Percentiles rank a stretch among this genome's conserved stretches.
phyloP scores from a whole-genome alignment of 768 basidiomycete genomes.

The Jaapia argillacea region DNA sequence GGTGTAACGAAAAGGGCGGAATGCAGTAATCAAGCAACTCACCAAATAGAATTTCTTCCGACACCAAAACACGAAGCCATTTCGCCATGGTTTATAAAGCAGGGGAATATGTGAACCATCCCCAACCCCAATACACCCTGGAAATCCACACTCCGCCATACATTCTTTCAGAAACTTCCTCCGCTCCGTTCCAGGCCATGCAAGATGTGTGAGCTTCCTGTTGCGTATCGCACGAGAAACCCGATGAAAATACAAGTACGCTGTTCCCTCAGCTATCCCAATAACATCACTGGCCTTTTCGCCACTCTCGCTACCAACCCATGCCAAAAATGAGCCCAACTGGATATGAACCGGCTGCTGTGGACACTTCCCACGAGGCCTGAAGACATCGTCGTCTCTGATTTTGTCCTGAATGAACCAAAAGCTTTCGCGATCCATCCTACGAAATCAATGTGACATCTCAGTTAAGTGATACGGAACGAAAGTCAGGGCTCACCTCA shows the following conservation, averaged over 20 bases:
- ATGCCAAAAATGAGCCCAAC: constrained; percentile 13
- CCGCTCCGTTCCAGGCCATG: constrained; percentile 9
- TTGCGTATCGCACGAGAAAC: constrained; percentile 12
- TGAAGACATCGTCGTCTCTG: constrained; percentile 12
- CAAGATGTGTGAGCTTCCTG: constrained; percentile 6
- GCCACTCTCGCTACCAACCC: constrained; percentile 11
- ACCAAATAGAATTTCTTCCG: constrained; percentile 14
- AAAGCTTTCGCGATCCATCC: neutral
- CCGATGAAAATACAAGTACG: constrained; percentile 11
- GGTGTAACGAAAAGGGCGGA: neutral
- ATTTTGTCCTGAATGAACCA: neutral
- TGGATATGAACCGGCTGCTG: constrained; percentile 15
- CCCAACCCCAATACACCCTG: constrained; percentile 13
- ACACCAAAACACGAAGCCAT: constrained; percentile 10
- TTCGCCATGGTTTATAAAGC: constrained; percentile 6
- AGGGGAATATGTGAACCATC: constrained; percentile 14
- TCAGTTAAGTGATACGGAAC: neutral
- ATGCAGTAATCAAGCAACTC: constrained; percentile 1
- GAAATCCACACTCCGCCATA: constrained; percentile 12
- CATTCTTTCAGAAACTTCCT: constrained; percentile 2
- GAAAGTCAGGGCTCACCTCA: neutral
- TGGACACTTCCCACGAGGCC: constrained; percentile 6
- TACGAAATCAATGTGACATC: neutral
- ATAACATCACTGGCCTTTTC: constrained; percentile 9
- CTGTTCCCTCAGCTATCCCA: constrained; percentile 13